Percentiles rank a stretch among this genome's conserved stretches.
Evolutionary conservation across 2,329 filamentous ascomycete genomes (phyloP).

Genomic region (Claviceps purpurea): DNA sequence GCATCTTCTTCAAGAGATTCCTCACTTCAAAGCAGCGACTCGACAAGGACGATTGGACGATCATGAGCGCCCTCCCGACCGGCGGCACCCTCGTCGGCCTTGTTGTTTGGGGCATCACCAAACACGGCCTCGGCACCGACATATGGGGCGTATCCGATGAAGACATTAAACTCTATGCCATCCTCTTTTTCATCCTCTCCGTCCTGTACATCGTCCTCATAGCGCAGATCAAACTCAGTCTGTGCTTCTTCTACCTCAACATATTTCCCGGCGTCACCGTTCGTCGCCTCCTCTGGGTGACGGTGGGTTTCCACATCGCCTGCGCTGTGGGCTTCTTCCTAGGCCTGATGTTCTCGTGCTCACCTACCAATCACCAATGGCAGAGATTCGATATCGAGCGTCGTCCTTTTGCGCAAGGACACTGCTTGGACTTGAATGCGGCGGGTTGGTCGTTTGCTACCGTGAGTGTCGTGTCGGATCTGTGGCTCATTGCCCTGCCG

Average conservation of each 20-base stretch:
- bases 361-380: slow-evolving; percentile 27
- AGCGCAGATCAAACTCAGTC: slow-evolving; percentile 25
- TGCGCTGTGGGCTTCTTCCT: slow-evolving; percentile 20
- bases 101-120: slow-evolving; percentile 9
- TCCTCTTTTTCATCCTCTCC: slow-evolving; percentile 19
- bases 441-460: neutral
- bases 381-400: slow-evolving; percentile 11
- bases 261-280: slow-evolving; percentile 23
- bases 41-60: slow-evolving; percentile 19
- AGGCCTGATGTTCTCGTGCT: slow-evolving; percentile 22
- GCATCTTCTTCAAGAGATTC: slow-evolving; percentile 12
- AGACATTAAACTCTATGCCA: slow-evolving; percentile 17
- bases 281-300: slow-evolving; percentile 19
- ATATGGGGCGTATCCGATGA: neutral
- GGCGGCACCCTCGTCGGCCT: slow-evolving; percentile 10
- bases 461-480: neutral
- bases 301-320: slow-evolving; percentile 17
- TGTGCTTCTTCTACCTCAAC: slow-evolving; percentile 30
- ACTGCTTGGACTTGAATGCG: neutral
- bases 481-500: slow-evolving; percentile 4
- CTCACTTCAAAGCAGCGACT: slow-evolving; percentile 17
- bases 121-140: slow-evolving; percentile 15
- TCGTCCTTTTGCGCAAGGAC: neutral
- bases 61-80: slow-evolving; percentile 10
- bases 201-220: slow-evolving; percentile 25